Evolutionary conservation across 2,329 filamentous ascomycete species (phyloP).

Genomic region (Didymosphaeria variabile): DNA sequence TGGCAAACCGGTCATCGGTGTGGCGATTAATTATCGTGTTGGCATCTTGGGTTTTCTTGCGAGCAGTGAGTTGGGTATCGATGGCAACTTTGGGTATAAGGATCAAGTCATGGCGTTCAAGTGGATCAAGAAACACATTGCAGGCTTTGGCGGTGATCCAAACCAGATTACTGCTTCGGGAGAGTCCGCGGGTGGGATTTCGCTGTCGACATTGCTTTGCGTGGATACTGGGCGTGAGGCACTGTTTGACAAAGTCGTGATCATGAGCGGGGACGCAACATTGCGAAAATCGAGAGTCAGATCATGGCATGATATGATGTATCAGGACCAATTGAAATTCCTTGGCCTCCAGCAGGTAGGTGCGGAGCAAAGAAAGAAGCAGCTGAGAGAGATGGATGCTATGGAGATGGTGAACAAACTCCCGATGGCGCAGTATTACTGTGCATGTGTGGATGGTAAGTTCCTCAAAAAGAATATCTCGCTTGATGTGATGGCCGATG

Average conservation of each 20-base stretch:
- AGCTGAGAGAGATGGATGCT: constrained; percentile 27
- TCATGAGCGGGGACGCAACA: constrained; percentile 45
- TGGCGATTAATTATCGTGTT: constrained; percentile 49
- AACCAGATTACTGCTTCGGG: constrained; percentile 52
- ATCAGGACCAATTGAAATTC: constrained; percentile 31
- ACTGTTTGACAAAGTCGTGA: constrained; percentile 38
- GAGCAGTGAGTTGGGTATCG: constrained; percentile 54
- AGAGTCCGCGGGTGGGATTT: constrained; percentile 58
- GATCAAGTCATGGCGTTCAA: constrained; percentile 48
- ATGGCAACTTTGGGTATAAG: constrained; percentile 44
- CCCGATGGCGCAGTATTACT: constrained; percentile 37
- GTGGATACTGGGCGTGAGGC: constrained; percentile 32
- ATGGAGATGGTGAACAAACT: constrained; percentile 33
- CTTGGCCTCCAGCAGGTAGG: constrained; percentile 27
- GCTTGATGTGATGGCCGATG: constrained; percentile 27
- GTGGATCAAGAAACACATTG: constrained; percentile 52
- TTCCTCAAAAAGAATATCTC: constrained; percentile 33
- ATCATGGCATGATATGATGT: constrained; percentile 40
- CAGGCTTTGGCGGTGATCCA: constrained; percentile 52
- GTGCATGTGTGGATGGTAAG: constrained; percentile 34
- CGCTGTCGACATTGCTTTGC: constrained; percentile 38
- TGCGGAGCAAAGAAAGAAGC: constrained; percentile 21
- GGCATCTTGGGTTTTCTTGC: constrained; percentile 51
- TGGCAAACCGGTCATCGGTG: constrained; percentile 56
- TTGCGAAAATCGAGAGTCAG: constrained; percentile 37